Evolutionary conservation across 2,329 filamentous ascomycete genomes (phyloP).

Genomic region (Penicillium janthinellum): DNA sequence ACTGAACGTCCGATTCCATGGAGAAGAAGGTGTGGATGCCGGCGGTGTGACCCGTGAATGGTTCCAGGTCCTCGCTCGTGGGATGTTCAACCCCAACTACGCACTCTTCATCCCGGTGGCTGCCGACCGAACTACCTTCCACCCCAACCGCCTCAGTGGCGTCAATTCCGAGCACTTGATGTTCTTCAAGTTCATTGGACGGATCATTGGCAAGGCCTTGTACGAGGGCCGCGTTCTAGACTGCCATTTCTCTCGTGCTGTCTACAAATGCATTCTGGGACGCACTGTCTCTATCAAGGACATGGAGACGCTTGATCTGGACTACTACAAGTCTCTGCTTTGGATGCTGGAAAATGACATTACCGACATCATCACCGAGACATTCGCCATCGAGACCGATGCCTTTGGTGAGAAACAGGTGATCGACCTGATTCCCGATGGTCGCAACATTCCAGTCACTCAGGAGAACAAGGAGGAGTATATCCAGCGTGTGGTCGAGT

Average conservation of each 20-base stretch:
- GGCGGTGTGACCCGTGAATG: constrained; percentile 97
- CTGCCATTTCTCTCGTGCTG: constrained; percentile 97
- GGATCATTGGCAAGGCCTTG: constrained; percentile 95
- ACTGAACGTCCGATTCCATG: constrained; percentile 94
- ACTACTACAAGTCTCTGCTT: constrained; percentile 97
- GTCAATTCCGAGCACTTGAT: constrained; percentile 94
- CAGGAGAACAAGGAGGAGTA: constrained; percentile 99
- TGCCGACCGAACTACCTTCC: constrained; percentile 96
- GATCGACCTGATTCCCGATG: constrained; percentile 83
- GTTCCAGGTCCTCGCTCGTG: constrained; percentile 95
- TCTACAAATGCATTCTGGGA: constrained; percentile 96
- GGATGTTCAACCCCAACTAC: constrained; percentile 99
- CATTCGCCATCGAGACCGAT: constrained; percentile 91
- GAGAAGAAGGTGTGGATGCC: constrained; percentile 96
- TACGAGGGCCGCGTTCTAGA: constrained; percentile 95
- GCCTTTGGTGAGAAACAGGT: constrained; percentile 88
- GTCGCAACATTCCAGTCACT: constrained; percentile 88
- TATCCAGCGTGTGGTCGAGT: constrained; percentile 89
- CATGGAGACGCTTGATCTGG: constrained; percentile 97
- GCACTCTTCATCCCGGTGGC: constrained; percentile 95
- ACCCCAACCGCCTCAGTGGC: constrained; percentile 90
- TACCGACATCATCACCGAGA: constrained; percentile 94
- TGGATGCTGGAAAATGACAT: constrained; percentile 99
- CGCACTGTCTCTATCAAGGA: constrained; percentile 97
- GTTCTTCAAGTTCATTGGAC: constrained; percentile 99